phyloP scores from a whole-genome alignment of 2,329 filamentous ascomycete species.

The Samsoniella hepiali region DNA sequence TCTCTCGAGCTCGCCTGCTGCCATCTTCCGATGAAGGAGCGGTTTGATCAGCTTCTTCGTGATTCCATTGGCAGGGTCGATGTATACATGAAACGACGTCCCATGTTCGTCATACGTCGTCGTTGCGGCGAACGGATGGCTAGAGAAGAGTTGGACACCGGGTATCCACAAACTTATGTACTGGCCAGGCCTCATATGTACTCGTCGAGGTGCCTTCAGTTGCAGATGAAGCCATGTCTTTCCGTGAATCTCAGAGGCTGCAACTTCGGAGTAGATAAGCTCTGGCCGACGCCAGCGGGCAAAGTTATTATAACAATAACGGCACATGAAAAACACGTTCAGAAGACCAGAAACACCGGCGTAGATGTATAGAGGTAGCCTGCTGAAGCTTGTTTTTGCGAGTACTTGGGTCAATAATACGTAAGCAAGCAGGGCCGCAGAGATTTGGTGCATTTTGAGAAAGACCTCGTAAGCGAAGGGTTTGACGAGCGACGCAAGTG shows the following conservation, averaged over 20 bases:
- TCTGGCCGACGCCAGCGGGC: neutral
- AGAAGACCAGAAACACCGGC: neutral
- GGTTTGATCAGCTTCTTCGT: neutral
- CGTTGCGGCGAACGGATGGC: neutral
- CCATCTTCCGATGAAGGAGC: neutral
- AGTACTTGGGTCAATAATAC: neutral
- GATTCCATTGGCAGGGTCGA: neutral
- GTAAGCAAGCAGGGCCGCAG: neutral
- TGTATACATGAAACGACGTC: neutral
- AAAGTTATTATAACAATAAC: neutral
- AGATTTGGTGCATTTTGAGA: neutral
- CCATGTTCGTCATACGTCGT: neutral
- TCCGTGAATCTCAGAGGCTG: neutral
- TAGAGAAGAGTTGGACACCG: neutral
- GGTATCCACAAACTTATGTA: neutral
- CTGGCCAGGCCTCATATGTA: neutral
- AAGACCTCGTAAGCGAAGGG: neutral
- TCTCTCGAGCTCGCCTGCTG: neutral
- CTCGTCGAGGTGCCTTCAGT: neutral
- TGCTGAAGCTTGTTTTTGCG: neutral
- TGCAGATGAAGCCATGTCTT: neutral
- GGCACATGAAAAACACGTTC: neutral
- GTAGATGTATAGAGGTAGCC: neutral
- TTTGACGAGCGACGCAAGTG: neutral
- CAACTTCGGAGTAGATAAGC: neutral